Conservation (phyloP, 768 basidiomycete species). For the Pholiota microspora region DNA sequence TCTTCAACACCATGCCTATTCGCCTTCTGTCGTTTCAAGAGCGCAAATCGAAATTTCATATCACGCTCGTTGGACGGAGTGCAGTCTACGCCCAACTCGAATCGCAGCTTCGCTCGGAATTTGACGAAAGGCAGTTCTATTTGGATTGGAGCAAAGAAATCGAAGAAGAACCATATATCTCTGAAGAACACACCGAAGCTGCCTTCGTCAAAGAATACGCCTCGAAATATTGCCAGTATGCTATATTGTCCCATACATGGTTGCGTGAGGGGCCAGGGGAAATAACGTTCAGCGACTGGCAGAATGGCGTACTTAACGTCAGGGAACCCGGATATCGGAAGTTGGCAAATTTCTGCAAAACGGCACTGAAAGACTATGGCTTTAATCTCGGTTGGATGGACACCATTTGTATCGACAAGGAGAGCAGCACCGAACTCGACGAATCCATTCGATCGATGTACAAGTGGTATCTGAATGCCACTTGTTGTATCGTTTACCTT, state of each 20-base stretch:
- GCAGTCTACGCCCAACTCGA: not conserved
- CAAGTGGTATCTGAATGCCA: slow-evolving; percentile 6
- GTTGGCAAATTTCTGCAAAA: not conserved
- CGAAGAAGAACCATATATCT: no score
- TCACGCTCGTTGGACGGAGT: not conserved
- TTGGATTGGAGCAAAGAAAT: not conserved
- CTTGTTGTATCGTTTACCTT: slow-evolving; percentile 6
- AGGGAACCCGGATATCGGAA: not conserved
- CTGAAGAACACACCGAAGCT: no score
- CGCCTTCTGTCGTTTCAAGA: not conserved
- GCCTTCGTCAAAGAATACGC: not conserved
- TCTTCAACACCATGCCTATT: slow-evolving; percentile 5
- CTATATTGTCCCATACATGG: slow-evolving; percentile 4
- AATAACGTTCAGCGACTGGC: not conserved
- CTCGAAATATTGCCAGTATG: not conserved
- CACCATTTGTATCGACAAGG: slow-evolving; percentile 8
- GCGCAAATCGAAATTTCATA: not conserved
- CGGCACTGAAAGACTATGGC: not conserved
- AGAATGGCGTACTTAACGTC: not conserved
- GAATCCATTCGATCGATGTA: slow-evolving; percentile 12
- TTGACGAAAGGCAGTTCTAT: not conserved
- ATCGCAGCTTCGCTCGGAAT: no score
- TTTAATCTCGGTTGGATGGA: slow-evolving; percentile 10
- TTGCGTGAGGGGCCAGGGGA: not conserved
- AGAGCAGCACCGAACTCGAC: slow-evolving; percentile 10